These are phyloP conservation scores for Silene latifolia DNA, from an alignment of 148 eudicot species.

Conservation along the genomic window DNA sequence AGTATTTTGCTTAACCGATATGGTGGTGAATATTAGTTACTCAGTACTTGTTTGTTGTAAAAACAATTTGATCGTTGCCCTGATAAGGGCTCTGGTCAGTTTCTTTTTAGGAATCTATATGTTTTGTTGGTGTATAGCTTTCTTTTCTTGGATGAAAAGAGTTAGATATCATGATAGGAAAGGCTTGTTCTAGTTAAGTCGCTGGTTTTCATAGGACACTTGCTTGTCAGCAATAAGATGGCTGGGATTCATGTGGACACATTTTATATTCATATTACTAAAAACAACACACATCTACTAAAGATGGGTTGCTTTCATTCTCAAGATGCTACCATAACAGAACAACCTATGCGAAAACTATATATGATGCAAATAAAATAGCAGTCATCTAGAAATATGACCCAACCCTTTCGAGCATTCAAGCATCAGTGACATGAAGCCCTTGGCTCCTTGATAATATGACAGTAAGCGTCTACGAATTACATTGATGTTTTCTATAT, in stretches of 20 bases:
- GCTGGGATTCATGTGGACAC: background rate
- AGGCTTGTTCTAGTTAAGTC: background rate
- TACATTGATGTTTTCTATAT: background rate
- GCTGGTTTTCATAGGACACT: background rate
- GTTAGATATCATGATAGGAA: background rate
- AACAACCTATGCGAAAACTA: background rate
- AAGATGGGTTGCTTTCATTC: too few relatives aligned
- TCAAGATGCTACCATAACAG: background rate
- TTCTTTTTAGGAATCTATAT: background rate
- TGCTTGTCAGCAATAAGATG: slow-evolving; percentile 1
- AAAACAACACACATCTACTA: too few relatives aligned
- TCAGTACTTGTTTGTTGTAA: background rate
- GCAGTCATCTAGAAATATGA: background rate
- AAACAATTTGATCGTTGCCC: too few relatives aligned
- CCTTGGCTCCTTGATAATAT: background rate
- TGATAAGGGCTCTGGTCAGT: background rate
- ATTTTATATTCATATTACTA: too few relatives aligned
- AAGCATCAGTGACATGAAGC: background rate
- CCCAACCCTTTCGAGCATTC: too few relatives aligned
- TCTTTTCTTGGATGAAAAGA: background rate
- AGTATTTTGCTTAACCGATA: background rate
- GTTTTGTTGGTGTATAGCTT: background rate
- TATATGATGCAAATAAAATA: background rate
- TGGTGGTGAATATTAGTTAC: background rate
- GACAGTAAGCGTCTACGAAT: background rate